Conservation (phyloP, 2,329 filamentous ascomycete species). For the Talaromyces sp. region DNA sequence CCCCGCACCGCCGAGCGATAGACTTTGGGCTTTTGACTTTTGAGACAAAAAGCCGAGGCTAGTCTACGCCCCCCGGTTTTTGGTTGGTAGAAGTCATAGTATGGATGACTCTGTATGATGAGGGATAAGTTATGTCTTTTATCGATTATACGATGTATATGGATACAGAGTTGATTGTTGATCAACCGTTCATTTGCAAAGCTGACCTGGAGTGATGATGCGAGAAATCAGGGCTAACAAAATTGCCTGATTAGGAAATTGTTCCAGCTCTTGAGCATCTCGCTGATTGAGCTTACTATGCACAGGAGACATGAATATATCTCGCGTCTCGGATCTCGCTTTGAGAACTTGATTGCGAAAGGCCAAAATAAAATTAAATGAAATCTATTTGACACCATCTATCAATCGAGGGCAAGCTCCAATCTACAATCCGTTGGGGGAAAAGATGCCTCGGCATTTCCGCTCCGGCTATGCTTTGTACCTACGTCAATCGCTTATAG, state of each 20-base stretch:
- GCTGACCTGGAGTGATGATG: not conserved
- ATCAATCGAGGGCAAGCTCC: not conserved
- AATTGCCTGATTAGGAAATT: not conserved
- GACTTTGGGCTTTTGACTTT: not conserved
- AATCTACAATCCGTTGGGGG: not conserved
- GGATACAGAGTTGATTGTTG: too few relatives aligned
- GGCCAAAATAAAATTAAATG: not conserved
- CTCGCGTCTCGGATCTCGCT: not conserved
- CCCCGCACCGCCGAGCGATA: not conserved
- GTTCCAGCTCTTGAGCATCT: not conserved
- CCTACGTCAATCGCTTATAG: not conserved
- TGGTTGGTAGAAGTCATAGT: not conserved
- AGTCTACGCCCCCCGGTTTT: not conserved
- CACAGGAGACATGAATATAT: not conserved
- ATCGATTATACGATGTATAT: too few relatives aligned
- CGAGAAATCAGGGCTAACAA: not conserved
- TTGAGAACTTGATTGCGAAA: not conserved
- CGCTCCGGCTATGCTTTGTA: not conserved
- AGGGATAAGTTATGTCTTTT: too few relatives aligned
- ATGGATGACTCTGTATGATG: too few relatives aligned
- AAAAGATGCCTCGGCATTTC: not conserved
- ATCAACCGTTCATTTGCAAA: not conserved
- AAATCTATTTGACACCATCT: not conserved
- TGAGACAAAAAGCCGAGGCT: not conserved
- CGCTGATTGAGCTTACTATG: too few relatives aligned